Evolutionary conservation across 208 protist genomes (phyloP).

Genomic region (Acanthamoeba culbertsoni): DNA sequence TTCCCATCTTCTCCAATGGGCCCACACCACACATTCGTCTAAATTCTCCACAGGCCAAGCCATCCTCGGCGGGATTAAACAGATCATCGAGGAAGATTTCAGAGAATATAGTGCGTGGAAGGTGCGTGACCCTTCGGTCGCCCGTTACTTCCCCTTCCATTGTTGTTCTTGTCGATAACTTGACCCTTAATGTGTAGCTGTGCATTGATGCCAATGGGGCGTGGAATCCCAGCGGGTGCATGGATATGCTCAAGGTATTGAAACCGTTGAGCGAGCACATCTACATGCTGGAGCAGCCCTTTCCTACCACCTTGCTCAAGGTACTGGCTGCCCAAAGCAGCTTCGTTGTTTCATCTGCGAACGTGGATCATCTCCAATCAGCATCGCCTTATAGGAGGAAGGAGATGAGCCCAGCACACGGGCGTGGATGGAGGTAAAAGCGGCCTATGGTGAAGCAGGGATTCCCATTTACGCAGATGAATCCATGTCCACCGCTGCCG

Average conservation of each 20-base stretch:
- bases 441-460: not conserved
- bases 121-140: not conserved
- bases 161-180: not conserved
- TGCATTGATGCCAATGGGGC: slow-evolving; percentile 18
- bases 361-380: too few species aligned
- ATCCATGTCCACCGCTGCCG: not conserved
- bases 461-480: slow-evolving; percentile 10
- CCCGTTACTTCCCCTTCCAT: not conserved
- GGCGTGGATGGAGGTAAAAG: not conserved
- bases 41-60: not conserved
- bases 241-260: slow-evolving; percentile 7
- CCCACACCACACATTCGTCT: too few species aligned
- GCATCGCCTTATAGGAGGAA: not conserved
- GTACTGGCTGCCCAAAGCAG: too few species aligned
- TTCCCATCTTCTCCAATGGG: not conserved
- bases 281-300: slow-evolving; percentile 26
- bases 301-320: not conserved
- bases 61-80: not conserved
- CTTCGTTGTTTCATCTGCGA: too few species aligned
- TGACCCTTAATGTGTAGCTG: not conserved
- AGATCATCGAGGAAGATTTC: slow-evolving; percentile 29
- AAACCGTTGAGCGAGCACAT: not conserved
- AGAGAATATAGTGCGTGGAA: not conserved
- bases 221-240: not conserved
- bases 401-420: not conserved